Evolutionary conservation across 2,329 filamentous ascomycete genomes (phyloP).

Genomic region (Talaromyces verruculosus): DNA sequence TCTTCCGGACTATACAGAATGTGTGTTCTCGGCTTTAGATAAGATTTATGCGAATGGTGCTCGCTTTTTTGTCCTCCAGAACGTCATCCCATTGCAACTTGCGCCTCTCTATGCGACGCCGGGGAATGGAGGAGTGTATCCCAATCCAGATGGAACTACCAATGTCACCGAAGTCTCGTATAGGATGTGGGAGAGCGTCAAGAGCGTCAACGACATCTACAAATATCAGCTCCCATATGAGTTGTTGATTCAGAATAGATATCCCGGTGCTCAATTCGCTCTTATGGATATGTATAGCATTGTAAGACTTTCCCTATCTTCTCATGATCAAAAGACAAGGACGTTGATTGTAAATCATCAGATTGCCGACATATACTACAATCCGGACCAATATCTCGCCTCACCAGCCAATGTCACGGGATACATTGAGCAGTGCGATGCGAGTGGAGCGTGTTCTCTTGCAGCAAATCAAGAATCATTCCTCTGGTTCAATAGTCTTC

Average conservation of each 20-base stretch:
- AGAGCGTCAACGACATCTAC: constrained; percentile 53
- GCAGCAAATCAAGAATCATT: constrained; percentile 57
- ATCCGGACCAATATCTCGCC: constrained; percentile 62
- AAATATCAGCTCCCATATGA: constrained; percentile 54
- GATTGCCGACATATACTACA: constrained; percentile 63
- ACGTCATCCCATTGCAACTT: constrained; percentile 66
- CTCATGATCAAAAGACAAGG: no score
- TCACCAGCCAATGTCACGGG: constrained; percentile 63
- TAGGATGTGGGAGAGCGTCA: constrained; percentile 55
- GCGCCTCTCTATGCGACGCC: constrained; percentile 64
- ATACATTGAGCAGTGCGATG: constrained; percentile 57
- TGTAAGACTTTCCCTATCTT: constrained; percentile 33
- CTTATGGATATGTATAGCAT: constrained; percentile 67
- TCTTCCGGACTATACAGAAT: constrained; percentile 65
- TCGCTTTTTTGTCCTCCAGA: constrained; percentile 70
- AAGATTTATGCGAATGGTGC: constrained; percentile 65
- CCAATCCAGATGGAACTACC: constrained; percentile 47
- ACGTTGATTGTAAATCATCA: constrained; percentile 26
- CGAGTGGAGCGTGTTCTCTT: constrained; percentile 44
- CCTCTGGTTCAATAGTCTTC: constrained; percentile 72
- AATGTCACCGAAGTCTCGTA: constrained; percentile 54
- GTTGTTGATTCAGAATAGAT: constrained; percentile 43
- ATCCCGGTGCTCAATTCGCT: constrained; percentile 59
- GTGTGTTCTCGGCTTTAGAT: constrained; percentile 65
- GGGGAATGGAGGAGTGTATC: constrained; percentile 45